A percentile compares a stretch with the other conserved stretches of the same genome.
Evolutionary conservation across 2,329 filamentous ascomycete species (phyloP).

Genomic region (Phaeosphaeria sp.): DNA sequence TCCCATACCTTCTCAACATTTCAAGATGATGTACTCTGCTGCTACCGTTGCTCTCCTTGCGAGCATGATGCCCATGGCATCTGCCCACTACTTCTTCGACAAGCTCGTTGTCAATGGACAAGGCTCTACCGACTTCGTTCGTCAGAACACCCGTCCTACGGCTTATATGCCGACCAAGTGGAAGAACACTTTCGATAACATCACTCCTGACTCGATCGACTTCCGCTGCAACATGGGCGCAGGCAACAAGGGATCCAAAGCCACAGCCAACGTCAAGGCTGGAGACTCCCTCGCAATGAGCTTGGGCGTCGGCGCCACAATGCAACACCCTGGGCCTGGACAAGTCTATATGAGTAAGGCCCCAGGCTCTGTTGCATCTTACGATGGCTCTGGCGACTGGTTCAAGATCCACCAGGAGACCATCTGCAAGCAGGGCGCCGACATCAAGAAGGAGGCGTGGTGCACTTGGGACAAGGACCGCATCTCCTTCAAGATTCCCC

Average conservation of each 20-base stretch:
- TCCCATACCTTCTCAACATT: background rate
- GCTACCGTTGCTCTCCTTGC: conserved; percentile 4
- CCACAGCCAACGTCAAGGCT: conserved; percentile 27
- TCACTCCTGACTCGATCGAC: conserved; percentile 26
- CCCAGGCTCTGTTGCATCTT: conserved; percentile 22
- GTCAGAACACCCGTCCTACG: conserved; percentile 24
- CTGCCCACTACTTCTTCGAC: conserved; percentile 36
- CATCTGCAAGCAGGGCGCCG: conserved; percentile 21
- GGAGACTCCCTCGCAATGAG: conserved; percentile 27
- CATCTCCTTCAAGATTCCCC: conserved; percentile 46
- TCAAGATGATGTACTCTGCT: conserved; percentile 6
- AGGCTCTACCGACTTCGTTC: conserved; percentile 27
- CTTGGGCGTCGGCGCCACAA: conserved; percentile 28
- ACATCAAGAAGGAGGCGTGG: conserved; percentile 28
- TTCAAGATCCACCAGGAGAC: conserved; percentile 40
- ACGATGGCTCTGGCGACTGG: conserved; percentile 35
- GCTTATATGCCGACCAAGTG: conserved; percentile 37
- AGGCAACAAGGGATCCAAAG: conserved; percentile 18
- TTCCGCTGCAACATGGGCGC: conserved; percentile 36
- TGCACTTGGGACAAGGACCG: conserved; percentile 31
- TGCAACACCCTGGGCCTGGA: conserved; percentile 32
- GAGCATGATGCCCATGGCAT: conserved; percentile 15
- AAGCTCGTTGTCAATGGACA: conserved; percentile 23
- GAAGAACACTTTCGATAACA: conserved; percentile 27
- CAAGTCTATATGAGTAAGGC: conserved; percentile 40